Percentiles rank a stretch among this genome's conserved stretches.
These are phyloP conservation scores for Patellifolia procumbens DNA, from an alignment of 179 eudicot genomes.

Conservation along the genomic window DNA sequence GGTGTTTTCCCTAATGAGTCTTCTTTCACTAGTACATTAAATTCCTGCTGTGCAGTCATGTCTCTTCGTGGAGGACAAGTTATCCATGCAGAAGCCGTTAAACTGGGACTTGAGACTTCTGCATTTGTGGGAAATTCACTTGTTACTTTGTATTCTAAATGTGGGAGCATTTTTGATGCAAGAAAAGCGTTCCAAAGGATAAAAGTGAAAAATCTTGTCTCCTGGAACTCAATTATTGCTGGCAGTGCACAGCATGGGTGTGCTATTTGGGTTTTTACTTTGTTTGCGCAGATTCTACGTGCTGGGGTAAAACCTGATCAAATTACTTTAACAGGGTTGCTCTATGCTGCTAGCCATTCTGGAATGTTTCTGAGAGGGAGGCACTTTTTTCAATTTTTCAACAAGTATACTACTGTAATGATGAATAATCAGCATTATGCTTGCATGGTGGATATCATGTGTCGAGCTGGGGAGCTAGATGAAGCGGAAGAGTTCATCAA, in stretches of 20 bases:
- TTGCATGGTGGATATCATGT: constrained; percentile 76
- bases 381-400: constrained; percentile 45
- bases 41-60: constrained; percentile 59
- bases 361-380: constrained; percentile 60
- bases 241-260: constrained; percentile 84
- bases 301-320: constrained; percentile 55
- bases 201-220: constrained; percentile 58
- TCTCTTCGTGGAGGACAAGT: constrained; percentile 49
- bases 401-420: constrained; percentile 25
- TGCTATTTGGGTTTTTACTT: constrained; percentile 47
- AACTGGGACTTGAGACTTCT: constrained; percentile 52
- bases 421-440: constrained; percentile 72
- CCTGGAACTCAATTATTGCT: constrained; percentile 82
- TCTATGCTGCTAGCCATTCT: constrained; percentile 63
- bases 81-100: constrained; percentile 53
- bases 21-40: constrained; percentile 78
- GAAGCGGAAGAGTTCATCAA: constrained; percentile 73
- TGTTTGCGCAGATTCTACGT: constrained; percentile 59
- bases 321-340: constrained; percentile 77
- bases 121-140: constrained; percentile 76
- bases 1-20: constrained; percentile 73
- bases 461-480: constrained; percentile 60
- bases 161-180: constrained; percentile 63
- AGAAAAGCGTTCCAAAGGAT: constrained; percentile 46
- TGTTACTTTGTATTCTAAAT: constrained; percentile 56